Percentiles rank a stretch among this genome's conserved stretches.
phyloP scores from a whole-genome alignment of 768 basidiomycete genomes.

The Cytidiella melzeri region DNA sequence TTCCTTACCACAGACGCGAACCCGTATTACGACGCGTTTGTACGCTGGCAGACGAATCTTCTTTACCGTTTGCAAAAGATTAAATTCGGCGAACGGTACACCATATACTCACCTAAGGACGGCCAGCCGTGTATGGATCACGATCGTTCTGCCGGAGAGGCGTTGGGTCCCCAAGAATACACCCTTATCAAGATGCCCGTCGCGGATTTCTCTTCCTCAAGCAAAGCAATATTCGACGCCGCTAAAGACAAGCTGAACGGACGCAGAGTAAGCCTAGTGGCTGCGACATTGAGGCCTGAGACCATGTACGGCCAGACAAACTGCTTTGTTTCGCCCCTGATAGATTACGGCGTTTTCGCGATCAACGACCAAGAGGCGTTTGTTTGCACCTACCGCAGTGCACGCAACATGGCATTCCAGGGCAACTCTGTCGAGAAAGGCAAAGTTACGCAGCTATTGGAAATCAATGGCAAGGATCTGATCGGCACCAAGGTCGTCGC shows the following conservation, averaged over 20 bases:
- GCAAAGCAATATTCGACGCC: constrained; percentile 25
- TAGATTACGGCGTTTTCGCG: constrained; percentile 93
- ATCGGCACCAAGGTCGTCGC: constrained; percentile 89
- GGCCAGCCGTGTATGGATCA: constrained; percentile 99
- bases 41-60: constrained; percentile 98
- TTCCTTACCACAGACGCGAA: constrained; percentile 95
- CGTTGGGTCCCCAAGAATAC: constrained; percentile 92
- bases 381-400: constrained; percentile 82
- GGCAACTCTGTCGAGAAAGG: constrained; percentile 72
- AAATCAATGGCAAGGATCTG: constrained; percentile 73
- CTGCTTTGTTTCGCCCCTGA: constrained; percentile 85
- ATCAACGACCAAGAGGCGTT: constrained; percentile 83
- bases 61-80: constrained; percentile 83
- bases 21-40: constrained; percentile 95
- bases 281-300: constrained; percentile 93
- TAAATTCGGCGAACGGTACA: constrained; percentile 97
- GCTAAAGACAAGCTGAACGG: constrained; percentile 67
- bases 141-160: constrained; percentile 93
- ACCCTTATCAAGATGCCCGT: constrained; percentile 94
- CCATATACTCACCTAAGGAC: constrained; percentile 97
- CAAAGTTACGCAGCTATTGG: constrained; percentile 63
- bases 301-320: constrained; percentile 99
- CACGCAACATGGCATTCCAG: constrained; percentile 98
- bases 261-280: constrained; percentile 86
- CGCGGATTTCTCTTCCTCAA: constrained; percentile 56